A percentile compares a stretch with the other conserved stretches of the same genome.
Evolutionary conservation across 148 eudicot genomes (phyloP).

Genomic region (Polygonum maritimum): DNA sequence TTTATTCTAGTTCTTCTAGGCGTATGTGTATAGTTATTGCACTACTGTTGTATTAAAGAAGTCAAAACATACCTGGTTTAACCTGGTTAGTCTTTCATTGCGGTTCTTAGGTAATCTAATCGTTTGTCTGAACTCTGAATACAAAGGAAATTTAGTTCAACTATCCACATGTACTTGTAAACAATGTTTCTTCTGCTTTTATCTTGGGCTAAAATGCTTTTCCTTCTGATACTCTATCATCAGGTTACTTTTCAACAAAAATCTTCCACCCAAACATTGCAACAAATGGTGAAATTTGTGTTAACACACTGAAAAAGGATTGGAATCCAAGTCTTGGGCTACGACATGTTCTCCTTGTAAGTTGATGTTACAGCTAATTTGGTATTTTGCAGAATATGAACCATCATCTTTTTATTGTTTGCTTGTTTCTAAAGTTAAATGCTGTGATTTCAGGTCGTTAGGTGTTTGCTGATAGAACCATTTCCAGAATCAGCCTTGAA

Average conservation of each 20-base stretch:
- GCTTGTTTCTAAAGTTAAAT: neutral
- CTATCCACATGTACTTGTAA: neutral
- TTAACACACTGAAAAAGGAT: constrained; percentile 86
- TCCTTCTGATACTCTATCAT: neutral
- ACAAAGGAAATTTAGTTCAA: neutral
- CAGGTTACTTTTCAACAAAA: constrained; percentile 91
- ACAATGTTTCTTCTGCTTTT: neutral
- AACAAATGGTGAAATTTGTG: constrained; percentile 85
- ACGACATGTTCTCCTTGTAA: constrained; percentile 52
- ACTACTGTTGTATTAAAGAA: neutral
- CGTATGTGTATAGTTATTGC: neutral
- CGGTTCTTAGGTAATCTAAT: neutral
- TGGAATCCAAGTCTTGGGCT: constrained; percentile 92
- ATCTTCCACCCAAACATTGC: constrained; percentile 92
- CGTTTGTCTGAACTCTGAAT: neutral
- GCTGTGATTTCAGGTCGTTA: constrained; percentile 50
- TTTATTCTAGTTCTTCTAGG: neutral
- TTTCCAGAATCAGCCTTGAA: constrained; percentile 96
- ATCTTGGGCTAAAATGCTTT: neutral
- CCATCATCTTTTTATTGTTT: neutral
- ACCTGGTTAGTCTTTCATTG: neutral
- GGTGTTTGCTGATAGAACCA: constrained; percentile 92
- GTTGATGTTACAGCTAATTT: neutral
- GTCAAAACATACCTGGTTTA: neutral
- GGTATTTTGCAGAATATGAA: neutral